Conservation (phyloP, 176 grass and related monocot species). For the Musa beccarii region DNA sequence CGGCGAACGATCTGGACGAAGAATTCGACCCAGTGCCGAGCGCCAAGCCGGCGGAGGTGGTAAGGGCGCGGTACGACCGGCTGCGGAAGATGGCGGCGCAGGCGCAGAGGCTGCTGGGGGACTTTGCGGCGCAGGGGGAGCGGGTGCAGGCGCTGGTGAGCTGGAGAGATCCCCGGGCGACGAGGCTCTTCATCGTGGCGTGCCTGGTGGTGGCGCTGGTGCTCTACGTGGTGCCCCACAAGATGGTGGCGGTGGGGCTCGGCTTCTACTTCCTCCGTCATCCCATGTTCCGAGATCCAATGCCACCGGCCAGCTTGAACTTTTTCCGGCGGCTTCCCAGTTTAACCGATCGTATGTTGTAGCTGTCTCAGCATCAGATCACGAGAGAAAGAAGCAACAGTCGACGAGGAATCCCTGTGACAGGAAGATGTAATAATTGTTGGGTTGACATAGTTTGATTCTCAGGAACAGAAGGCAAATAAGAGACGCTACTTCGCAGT, state of each 20-base stretch:
- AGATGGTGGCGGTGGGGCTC: constrained; percentile 86
- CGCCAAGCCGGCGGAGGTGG: constrained; percentile 23
- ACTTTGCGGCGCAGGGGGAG: constrained; percentile 92
- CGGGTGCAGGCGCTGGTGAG: constrained; percentile 90
- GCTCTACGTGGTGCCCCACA: constrained; percentile 70
- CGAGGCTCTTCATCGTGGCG: constrained; percentile 79
- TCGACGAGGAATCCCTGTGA: too few species aligned
- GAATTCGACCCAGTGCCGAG: constrained; percentile 82
- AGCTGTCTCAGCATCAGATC: neutral
- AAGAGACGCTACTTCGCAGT: too few species aligned
- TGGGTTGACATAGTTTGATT: too few species aligned
- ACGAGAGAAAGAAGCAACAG: too few species aligned
- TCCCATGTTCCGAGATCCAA: constrained; percentile 90
- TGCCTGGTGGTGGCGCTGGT: constrained; percentile 66
- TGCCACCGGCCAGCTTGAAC: constrained; percentile 78
- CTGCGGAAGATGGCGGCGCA: constrained; percentile 61
- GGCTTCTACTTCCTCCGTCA: constrained; percentile 98
- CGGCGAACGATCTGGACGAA: constrained; percentile 82
- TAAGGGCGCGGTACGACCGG: constrained; percentile 55
- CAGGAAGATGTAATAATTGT: too few species aligned
- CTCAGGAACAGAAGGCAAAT: too few species aligned
- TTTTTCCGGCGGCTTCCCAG: constrained; percentile 96
- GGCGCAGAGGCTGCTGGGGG: constrained; percentile 90
- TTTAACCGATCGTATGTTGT: constrained; percentile 73
- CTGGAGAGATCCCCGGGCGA: constrained; percentile 93